A percentile compares a stretch with the other conserved stretches of the same genome.
These are phyloP conservation scores for Phaeophleospora eucalypticola DNA, from an alignment of 2,329 filamentous ascomycete species.

Conservation along the genomic window DNA sequence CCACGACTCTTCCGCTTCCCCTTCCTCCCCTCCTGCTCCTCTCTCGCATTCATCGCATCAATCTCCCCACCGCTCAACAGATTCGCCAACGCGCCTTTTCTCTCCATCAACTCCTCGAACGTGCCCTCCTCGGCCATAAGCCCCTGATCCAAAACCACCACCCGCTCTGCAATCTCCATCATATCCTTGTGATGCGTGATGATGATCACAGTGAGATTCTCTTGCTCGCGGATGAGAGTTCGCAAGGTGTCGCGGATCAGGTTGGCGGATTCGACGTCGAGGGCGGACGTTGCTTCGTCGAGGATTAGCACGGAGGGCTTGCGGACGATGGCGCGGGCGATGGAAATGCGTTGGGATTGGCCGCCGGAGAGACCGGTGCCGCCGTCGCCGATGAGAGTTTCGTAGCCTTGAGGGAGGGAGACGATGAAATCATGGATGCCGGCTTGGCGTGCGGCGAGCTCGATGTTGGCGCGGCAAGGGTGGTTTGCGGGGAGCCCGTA, in stretches of 20 bases:
- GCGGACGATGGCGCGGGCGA: constrained; percentile 73
- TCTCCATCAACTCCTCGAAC: constrained; percentile 57
- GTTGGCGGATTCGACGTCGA: constrained; percentile 67
- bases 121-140: constrained; percentile 62
- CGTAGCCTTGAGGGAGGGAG: constrained; percentile 66
- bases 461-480: constrained; percentile 48
- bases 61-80: constrained; percentile 39
- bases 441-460: constrained; percentile 50
- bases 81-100: constrained; percentile 30
- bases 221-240: constrained; percentile 42
- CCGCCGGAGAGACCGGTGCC: constrained; percentile 72
- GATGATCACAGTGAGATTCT: constrained; percentile 64
- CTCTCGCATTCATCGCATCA: constrained; percentile 10
- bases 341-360: constrained; percentile 75
- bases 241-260: constrained; percentile 61
- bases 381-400: constrained; percentile 72
- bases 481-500: constrained; percentile 66
- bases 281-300: constrained; percentile 79
- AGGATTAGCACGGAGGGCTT: constrained; percentile 69
- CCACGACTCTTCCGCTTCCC: too few relatives aligned
- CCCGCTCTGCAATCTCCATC: constrained; percentile 73
- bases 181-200: constrained; percentile 80
- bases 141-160: constrained; percentile 69
- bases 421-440: constrained; percentile 73
- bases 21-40: neutral